Percentiles rank a stretch among this genome's conserved stretches.
Conservation (phyloP, 148 eudicot genomes). For the Camellia sinensis region DNA sequence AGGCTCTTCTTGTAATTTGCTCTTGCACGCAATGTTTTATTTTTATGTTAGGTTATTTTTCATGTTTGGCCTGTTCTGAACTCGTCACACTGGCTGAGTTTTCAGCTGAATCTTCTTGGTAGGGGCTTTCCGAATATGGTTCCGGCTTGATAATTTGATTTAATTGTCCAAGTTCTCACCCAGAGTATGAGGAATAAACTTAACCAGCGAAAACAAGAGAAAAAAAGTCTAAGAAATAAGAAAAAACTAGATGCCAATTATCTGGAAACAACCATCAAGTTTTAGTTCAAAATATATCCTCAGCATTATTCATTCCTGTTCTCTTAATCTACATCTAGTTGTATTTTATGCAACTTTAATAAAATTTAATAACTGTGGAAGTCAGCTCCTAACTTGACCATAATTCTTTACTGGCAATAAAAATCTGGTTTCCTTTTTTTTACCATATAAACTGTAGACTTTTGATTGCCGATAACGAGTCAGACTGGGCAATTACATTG, state of each 20-base stretch:
- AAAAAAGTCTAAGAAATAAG: neutral
- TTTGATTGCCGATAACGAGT: neutral
- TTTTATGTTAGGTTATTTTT: neutral
- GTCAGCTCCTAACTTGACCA: constrained; percentile 2
- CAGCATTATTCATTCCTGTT: neutral
- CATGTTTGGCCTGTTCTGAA: neutral
- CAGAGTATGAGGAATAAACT: neutral
- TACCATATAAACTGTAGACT: neutral
- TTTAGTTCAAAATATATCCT: neutral
- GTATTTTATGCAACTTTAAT: neutral
- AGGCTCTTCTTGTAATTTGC: neutral
- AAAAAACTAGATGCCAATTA: neutral
- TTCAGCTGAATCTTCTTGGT: neutral
- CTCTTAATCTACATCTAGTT: neutral
- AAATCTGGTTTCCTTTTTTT: neutral
- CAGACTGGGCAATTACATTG: neutral
- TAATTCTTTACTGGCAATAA: neutral
- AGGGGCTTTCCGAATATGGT: too few relatives aligned
- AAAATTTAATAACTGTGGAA: neutral
- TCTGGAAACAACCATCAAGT: neutral
- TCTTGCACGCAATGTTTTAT: neutral
- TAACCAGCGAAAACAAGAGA: neutral
- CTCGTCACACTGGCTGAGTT: neutral
- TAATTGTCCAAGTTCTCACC: neutral
- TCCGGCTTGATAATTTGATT: neutral